Base-by-base conservation (phyloP, 306 rosid genomes). In the Lathyrus tuberosus region DNA sequence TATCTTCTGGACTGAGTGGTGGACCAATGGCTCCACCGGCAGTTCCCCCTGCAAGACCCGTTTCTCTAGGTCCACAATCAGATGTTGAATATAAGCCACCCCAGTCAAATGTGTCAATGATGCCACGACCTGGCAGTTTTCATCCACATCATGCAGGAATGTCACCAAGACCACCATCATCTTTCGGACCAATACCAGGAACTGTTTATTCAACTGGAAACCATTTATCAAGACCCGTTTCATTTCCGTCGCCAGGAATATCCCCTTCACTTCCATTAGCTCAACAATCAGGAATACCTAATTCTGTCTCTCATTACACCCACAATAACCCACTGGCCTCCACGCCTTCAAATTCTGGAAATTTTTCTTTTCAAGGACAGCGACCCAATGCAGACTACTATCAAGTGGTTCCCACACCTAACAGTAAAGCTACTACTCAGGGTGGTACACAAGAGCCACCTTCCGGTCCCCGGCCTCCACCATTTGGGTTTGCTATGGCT, bases 351-450 rank as follows among this genome's bases (percentile, higher is more conserved):
- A 81, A 76, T 75, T 81, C 91, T 10, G 86, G 88, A 12, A 76
- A 84, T 82, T 88, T 91, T 71, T 85, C 89, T 62, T 94, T 91
- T 75, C 96, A 79, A 57, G 82, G 86, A 16, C 90, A 72, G 40
- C 61, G 66, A 41, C 92, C 86, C 0, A 80, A 77, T 76, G 59
- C 82, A 76, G 78, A 86, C 74, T 75, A 43, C 16, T 35, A 76
- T 76, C 89, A 86, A 79, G 67, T 62, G 43, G 58, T 63, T 64
- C 72, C 83, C 42, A 80, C 77, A 46, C 78, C 78, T 38, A 83
- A 71, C 83, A 76, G 60, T 67, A 87, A 84, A 35, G 67, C 76
- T 69, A 60, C 80, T 49, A 15, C 41, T 11, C 88, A 73, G 49
- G 85, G 76, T 67, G 72, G 75, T 53, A 62, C 35, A 6, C 86